phyloP scores from a whole-genome alignment of 1,284 basidiomycete genomes.

The Pseudozyma hubeiensis region DNA sequence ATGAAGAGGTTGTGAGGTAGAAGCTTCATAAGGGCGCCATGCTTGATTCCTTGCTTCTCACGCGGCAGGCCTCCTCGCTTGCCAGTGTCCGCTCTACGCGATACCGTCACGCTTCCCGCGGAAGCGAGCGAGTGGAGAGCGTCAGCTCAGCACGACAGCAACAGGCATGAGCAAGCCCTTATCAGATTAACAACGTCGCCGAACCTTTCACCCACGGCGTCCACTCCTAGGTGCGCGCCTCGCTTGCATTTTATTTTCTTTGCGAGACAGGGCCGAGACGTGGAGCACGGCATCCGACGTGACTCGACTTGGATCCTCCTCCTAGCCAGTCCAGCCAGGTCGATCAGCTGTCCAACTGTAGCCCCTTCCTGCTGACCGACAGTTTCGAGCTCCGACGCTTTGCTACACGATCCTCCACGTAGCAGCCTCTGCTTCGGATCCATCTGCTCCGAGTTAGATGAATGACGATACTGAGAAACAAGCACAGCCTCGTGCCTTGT shows the following conservation, averaged over 20 bases:
- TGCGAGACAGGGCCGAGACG: conserved; percentile 10
- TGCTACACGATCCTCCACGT: background rate
- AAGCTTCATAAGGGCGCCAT: too few relatives aligned
- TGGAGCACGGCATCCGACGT: background rate
- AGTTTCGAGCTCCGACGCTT: conserved; percentile 5
- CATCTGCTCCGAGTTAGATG: background rate
- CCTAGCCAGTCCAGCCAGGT: too few relatives aligned
- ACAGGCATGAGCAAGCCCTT: background rate
- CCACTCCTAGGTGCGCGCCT: background rate
- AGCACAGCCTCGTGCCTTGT: conserved; percentile 5
- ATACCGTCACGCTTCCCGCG: background rate
- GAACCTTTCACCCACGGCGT: too few relatives aligned
- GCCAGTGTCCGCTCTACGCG: too few relatives aligned
- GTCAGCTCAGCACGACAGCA: too few relatives aligned
- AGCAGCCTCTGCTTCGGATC: conserved; percentile 4
- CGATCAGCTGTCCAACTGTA: too few relatives aligned
- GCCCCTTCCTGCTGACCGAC: background rate
- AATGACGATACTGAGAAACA: background rate
- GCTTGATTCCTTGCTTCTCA: too few relatives aligned
- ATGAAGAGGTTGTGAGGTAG: too few relatives aligned
- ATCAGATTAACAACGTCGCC: conserved; percentile 6
- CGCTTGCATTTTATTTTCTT: conserved; percentile 2
- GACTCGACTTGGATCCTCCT: conserved; percentile 6
- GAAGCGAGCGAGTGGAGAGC: background rate
- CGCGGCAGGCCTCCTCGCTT: too few relatives aligned